Percentiles rank a stretch among this genome's conserved stretches.
Evolutionary conservation across 176 grass and related monocot species (phyloP).

Genomic region (Phoenix roebelenii): DNA sequence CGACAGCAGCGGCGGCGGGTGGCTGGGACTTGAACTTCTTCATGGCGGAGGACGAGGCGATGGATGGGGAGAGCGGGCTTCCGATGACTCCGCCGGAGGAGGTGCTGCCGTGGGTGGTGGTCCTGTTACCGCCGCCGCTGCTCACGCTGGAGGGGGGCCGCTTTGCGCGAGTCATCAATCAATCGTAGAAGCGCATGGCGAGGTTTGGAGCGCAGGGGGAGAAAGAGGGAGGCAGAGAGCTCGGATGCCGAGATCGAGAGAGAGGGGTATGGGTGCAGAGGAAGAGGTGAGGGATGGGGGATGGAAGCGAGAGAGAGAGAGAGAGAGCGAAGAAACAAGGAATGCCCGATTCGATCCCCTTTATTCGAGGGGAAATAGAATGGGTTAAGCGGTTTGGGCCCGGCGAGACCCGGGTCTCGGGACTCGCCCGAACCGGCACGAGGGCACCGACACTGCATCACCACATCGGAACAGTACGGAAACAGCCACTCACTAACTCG

Average conservation of each 20-base stretch:
- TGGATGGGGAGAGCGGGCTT: conserved; percentile 13
- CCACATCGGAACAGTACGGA: too few relatives aligned
- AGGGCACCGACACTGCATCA: too few relatives aligned
- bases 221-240: too few relatives aligned
- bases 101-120: background rate
- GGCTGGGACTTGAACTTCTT: conserved; percentile 22
- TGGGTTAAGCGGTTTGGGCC: too few relatives aligned
- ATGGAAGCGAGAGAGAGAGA: background rate
- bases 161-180: conserved; percentile 25
- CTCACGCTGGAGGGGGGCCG: conserved; percentile 9
- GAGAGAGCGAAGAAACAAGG: background rate
- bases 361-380: too few relatives aligned
- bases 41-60: conserved; percentile 26
- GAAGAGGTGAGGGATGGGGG: background rate
- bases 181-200: conserved; percentile 1
- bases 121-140: conserved; percentile 19
- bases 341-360: too few relatives aligned
- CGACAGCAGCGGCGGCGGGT: background rate
- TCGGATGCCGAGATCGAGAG: too few relatives aligned
- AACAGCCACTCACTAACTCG: too few relatives aligned
- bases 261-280: background rate
- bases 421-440: too few relatives aligned
- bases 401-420: too few relatives aligned
- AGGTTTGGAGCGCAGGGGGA: background rate
- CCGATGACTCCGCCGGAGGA: conserved; percentile 4